Evolutionary conservation across 768 basidiomycete genomes (phyloP), one percentile per base, ranked within the genome.

Genomic region (Suillus cothurnatus): DNA sequence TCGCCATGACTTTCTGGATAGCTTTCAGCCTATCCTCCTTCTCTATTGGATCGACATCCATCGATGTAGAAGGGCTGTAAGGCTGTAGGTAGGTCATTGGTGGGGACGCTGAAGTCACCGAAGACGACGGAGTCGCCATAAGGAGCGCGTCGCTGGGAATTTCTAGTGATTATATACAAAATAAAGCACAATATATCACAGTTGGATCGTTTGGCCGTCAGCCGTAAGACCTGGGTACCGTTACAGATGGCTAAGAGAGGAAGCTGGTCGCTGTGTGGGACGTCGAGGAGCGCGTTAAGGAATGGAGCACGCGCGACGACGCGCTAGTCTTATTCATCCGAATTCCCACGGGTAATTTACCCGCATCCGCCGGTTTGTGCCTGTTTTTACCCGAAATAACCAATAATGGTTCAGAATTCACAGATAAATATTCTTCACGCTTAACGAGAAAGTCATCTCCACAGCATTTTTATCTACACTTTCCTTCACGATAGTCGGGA

Each of bases 71-170:
- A 62, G 79, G 71, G 55, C 78, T 76, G 76, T 78, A 69, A 39
- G 77, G 83, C 64, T 83, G 82, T 64, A 86, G 80, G 81, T 85
- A 90, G 74, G 84, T 77, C 75, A 88, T 81, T 68, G 88, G 88
- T 31, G 92, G 92, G 59, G 92, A 94, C 72, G 89, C 88, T 65
- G 92, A 92, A 74, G 92, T 93, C 71, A 90, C 84, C 67, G 91
- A 91, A 71, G 91, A 93, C 67, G 90, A 86, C 64, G 92, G 90
- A 45, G 91, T 89, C 72, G 90, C 88, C 92, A 93, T 93, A 59
- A 71, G 72, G 67, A 66, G 75, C 75, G 75, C 76, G 76, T 71
- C 76, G n/a, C 12, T n/a, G 14, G 32, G 61, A 69, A 41, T 61
- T 59, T 59, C 38, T 31, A 41, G 58, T 39, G 28, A 43, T 59